Evolutionary conservation across 1,139 yeast species (phyloP).

Genomic region (Wickerhamiella pararugosa): DNA sequence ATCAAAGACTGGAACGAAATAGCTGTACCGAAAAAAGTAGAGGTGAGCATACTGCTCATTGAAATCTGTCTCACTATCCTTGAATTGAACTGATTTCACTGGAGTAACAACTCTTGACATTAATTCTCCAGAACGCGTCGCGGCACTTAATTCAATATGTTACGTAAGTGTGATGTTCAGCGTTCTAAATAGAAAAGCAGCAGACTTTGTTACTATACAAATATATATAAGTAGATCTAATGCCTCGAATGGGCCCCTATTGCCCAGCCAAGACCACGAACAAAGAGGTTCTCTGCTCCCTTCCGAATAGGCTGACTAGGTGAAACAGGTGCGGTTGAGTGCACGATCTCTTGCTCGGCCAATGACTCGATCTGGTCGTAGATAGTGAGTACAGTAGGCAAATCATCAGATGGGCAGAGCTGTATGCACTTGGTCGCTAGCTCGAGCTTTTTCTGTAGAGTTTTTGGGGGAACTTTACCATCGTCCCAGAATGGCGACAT

Average conservation of each 20-base stretch:
- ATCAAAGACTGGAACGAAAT: slow-evolving; percentile 37
- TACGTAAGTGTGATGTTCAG: no score
- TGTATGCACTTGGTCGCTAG: slow-evolving; percentile 32
- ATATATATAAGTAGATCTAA: no score
- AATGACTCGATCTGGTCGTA: slow-evolving; percentile 22
- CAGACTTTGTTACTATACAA: no score
- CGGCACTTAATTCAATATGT: no score
- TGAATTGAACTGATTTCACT: no score
- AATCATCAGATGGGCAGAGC: slow-evolving; percentile 23
- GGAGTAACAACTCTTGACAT: no score
- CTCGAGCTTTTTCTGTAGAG: slow-evolving; percentile 30
- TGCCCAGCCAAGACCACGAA: slow-evolving; percentile 52
- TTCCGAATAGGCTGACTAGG: slow-evolving; percentile 13
- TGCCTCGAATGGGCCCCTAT: slow-evolving; percentile 33
- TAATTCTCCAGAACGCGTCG: no score
- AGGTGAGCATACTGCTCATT: slow-evolving; percentile 52
- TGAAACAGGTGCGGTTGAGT: background rate
- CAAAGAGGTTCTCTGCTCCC: slow-evolving; percentile 39
- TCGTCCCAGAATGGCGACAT: slow-evolving; percentile 35
- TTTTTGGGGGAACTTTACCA: slow-evolving; percentile 20
- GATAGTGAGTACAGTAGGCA: slow-evolving; percentile 20
- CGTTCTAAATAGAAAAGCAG: no score
- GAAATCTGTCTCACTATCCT: no score
- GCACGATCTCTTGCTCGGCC: slow-evolving; percentile 7
- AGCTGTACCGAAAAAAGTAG: slow-evolving; percentile 49